Evolutionary conservation across 163 green algal genomes (phyloP), one percentile per base, ranked within the genome.

Genomic region (Scenedesmus sp.): DNA sequence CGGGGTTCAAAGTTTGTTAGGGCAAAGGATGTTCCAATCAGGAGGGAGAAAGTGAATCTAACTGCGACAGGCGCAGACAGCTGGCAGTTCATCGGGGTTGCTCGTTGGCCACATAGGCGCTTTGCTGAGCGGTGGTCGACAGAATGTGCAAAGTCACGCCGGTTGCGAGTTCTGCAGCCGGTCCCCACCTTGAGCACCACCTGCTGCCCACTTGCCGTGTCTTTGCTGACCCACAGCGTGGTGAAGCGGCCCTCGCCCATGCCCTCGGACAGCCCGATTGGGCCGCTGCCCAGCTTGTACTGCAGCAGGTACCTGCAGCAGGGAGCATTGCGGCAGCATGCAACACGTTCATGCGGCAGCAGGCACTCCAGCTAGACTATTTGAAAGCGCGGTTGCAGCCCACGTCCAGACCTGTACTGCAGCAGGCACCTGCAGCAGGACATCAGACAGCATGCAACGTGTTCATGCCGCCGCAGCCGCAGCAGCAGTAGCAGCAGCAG

Each of bases 121-220:
- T n/a, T n/a, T n/a, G n/a, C n/a, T n/a, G n/a, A n/a, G n/a, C n/a
- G n/a, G n/a, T n/a, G n/a, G n/a, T n/a, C n/a, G n/a, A n/a, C n/a
- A n/a, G n/a, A n/a, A n/a, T n/a, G n/a, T n/a, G 12, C 82, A 37
- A 87, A 78, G 24, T 40, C 12, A 37, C 30, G 12, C 59, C n/a
- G n/a, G n/a, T n/a, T n/a, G n/a, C n/a, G n/a, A n/a, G n/a, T n/a
- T n/a, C n/a, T n/a, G n/a, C n/a, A n/a, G n/a, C n/a, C n/a, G n/a
- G n/a, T 37, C 51, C 76, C 10, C 59, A 91, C 86, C 86, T 91
- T 91, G 40, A 91, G 43, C 1, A 91, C 79, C 40, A 91, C 87
- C 51, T 81, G 18, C 35, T 65, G 49, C 18, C 59, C 43, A 7
- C 30, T 49, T 16, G 79, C 30, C 4, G 68, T 16, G 79, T 91